Conservation (phyloP, 2,329 filamentous ascomycete species). For the Karstenula rhodostoma region DNA sequence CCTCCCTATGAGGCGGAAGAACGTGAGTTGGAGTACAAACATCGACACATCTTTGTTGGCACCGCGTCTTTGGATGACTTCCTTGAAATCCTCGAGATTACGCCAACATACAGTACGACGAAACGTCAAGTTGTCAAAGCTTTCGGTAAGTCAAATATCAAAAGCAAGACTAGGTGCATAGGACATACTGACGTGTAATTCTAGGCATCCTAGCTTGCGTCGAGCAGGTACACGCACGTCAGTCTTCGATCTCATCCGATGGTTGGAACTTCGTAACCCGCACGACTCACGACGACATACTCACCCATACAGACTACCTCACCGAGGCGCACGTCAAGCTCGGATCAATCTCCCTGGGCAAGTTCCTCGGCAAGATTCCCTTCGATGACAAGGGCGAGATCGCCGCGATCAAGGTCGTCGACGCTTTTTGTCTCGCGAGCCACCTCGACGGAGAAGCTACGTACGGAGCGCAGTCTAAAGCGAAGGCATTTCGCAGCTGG, state of each 20-base stretch:
- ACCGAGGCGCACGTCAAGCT: slow-evolving; percentile 35
- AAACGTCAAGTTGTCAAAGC: slow-evolving; percentile 33
- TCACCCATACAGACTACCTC: slow-evolving; percentile 32
- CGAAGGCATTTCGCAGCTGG: slow-evolving; percentile 36
- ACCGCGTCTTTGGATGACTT: slow-evolving; percentile 43
- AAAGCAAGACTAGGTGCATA: neutral
- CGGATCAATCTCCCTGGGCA: slow-evolving; percentile 35
- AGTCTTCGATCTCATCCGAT: slow-evolving; percentile 26
- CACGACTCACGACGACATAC: slow-evolving; percentile 26
- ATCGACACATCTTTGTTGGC: slow-evolving; percentile 45
- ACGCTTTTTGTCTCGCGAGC: slow-evolving; percentile 39
- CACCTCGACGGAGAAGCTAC: slow-evolving; percentile 32
- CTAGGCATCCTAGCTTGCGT: slow-evolving; percentile 29
- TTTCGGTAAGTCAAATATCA: slow-evolving; percentile 22
- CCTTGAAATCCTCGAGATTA: slow-evolving; percentile 36
- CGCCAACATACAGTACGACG: slow-evolving; percentile 27
- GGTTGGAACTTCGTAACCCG: slow-evolving; percentile 41
- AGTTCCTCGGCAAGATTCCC: slow-evolving; percentile 36
- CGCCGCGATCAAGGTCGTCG: slow-evolving; percentile 31
- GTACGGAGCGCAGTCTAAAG: slow-evolving; percentile 26
- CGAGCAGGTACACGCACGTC: slow-evolving; percentile 38
- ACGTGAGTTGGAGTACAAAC: slow-evolving; percentile 42
- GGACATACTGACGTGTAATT: neutral
- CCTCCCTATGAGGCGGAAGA: slow-evolving; percentile 24
- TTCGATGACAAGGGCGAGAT: slow-evolving; percentile 32